Evolutionary conservation across 2,329 filamentous ascomycete genomes (phyloP).

Genomic region (Ophiostoma quercus): DNA sequence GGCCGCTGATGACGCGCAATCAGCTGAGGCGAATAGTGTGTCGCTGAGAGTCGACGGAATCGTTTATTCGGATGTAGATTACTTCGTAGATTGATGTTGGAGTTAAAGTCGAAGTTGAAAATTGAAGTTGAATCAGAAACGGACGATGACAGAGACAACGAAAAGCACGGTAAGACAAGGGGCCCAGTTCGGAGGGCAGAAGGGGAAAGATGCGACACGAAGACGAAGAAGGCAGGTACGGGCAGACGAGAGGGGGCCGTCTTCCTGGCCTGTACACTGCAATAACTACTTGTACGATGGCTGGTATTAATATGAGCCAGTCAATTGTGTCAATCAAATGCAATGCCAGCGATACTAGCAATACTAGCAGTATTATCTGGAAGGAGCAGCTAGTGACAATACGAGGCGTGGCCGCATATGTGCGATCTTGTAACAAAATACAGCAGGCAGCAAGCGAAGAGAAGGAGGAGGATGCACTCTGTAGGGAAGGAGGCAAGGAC

Average conservation of each 20-base stretch:
- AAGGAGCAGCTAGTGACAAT: background rate
- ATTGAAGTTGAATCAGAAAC: background rate
- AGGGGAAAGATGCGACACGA: slow-evolving; percentile 19
- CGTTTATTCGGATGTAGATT: too few species aligned
- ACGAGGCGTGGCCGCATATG: background rate
- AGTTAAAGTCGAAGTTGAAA: too few species aligned
- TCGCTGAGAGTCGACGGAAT: background rate
- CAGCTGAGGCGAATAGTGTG: slow-evolving; percentile 6
- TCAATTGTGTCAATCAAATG: background rate
- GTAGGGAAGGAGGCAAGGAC: background rate
- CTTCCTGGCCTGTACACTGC: background rate
- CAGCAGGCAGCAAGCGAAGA: background rate
- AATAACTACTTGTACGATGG: too few species aligned
- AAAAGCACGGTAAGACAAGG: background rate
- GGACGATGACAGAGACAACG: background rate
- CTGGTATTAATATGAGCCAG: background rate
- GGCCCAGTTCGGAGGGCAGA: slow-evolving; percentile 1
- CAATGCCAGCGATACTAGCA: background rate
- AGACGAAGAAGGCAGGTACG: slow-evolving; percentile 18
- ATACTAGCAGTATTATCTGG: background rate
- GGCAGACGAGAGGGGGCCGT: background rate
- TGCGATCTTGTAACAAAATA: background rate
- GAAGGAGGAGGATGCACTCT: too few species aligned
- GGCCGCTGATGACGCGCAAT: background rate
- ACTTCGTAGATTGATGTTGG: too few species aligned